phyloP scores from a whole-genome alignment of 768 basidiomycete species.

The Agaricus blazei region DNA sequence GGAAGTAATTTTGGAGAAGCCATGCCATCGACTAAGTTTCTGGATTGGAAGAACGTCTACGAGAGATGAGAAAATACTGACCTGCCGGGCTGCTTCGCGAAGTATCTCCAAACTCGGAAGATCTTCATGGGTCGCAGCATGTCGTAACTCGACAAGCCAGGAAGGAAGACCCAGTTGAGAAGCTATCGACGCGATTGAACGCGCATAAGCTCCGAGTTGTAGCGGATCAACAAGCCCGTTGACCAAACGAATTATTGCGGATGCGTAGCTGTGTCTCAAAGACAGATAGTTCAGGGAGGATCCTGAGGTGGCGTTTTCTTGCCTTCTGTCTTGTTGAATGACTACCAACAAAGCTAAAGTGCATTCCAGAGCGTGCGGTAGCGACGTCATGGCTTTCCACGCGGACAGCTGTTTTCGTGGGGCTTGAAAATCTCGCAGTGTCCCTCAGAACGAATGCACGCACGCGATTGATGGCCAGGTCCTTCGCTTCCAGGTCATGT shows the following conservation, averaged over 20 bases:
- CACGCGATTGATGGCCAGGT: slow-evolving; percentile 61
- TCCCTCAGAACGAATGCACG: slow-evolving; percentile 16
- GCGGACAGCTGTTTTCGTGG: slow-evolving; percentile 59
- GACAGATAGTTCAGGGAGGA: slow-evolving; percentile 34
- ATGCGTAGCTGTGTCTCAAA: slow-evolving; percentile 73
- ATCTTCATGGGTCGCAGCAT: slow-evolving; percentile 95
- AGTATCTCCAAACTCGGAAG: slow-evolving; percentile 80
- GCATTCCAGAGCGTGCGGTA: slow-evolving; percentile 83
- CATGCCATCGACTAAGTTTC: slow-evolving; percentile 66
- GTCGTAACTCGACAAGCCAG: slow-evolving; percentile 90
- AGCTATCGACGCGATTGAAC: slow-evolving; percentile 88
- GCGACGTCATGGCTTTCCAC: slow-evolving; percentile 67
- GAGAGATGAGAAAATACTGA: slow-evolving; percentile 13
- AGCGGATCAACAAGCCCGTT: slow-evolving; percentile 95
- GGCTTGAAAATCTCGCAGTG: not conserved
- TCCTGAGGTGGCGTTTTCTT: not conserved
- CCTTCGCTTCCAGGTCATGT: slow-evolving; percentile 49
- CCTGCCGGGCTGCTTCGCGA: slow-evolving; percentile 74
- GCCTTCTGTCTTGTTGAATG: slow-evolving; percentile 47
- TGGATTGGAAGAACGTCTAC: not conserved
- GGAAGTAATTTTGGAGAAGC: slow-evolving; percentile 82
- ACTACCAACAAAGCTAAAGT: slow-evolving; percentile 57
- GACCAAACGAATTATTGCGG: slow-evolving; percentile 82
- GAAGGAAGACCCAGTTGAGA: slow-evolving; percentile 78
- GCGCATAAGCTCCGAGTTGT: slow-evolving; percentile 83